Percentiles rank a stretch among this genome's conserved stretches.
These are phyloP conservation scores for Euclidium syriacum DNA, from an alignment of 345 rosid genomes.

Conservation along the genomic window DNA sequence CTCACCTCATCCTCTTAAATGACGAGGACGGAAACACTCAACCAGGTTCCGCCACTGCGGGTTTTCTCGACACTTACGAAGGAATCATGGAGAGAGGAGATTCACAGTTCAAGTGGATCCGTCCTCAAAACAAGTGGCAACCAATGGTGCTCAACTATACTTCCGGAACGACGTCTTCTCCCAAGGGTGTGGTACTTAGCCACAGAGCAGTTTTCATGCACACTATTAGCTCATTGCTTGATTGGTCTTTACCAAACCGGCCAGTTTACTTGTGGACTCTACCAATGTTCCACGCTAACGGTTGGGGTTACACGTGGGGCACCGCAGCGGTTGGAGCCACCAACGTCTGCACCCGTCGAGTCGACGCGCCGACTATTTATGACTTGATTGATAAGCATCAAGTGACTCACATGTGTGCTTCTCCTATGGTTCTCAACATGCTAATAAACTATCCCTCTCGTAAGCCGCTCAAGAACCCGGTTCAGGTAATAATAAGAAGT, in stretches of 20 bases:
- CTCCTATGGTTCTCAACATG: conserved; percentile 62
- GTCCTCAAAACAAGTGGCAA: conserved; percentile 51
- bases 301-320: conserved; percentile 63
- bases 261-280: conserved; percentile 59
- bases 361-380: conserved; percentile 40
- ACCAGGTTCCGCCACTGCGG: background rate
- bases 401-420: conserved; percentile 68
- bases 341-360: conserved; percentile 50
- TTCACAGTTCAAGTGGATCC: conserved; percentile 37
- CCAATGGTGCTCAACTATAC: conserved; percentile 65
- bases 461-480: conserved; percentile 32
- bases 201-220: conserved; percentile 50
- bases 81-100: conserved; percentile 41
- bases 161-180: conserved; percentile 60
- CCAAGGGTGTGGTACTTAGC: conserved; percentile 57
- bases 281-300: conserved; percentile 67
- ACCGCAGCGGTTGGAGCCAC: conserved; percentile 65
- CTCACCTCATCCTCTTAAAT: conserved; percentile 40
- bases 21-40: conserved; percentile 26
- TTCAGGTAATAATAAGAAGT: conserved; percentile 34
- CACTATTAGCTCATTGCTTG: conserved; percentile 38
- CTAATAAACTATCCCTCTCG: conserved; percentile 33
- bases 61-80: conserved; percentile 42
- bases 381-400: conserved; percentile 37
- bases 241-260: conserved; percentile 38